Base-by-base conservation (phyloP, 805 yeast species). In the Metschnikowia kofuensis region DNA sequence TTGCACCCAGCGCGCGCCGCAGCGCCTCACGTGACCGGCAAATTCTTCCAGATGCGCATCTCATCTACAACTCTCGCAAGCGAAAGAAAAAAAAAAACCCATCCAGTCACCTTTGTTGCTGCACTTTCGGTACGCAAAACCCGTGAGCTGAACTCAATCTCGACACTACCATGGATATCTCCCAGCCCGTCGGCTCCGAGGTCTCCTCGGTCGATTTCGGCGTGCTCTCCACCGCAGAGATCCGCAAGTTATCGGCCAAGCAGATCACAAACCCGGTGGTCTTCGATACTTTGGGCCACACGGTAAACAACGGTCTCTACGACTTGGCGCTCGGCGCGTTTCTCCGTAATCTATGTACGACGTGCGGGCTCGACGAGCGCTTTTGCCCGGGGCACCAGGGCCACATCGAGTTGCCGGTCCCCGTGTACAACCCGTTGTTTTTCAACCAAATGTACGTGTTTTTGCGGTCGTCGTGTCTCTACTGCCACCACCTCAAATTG, bases 331-430 rank as follows among this genome's bases (percentile, higher is more conserved):
- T 94, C 37, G 99, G 99, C 56, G 98, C 99, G 0, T 94, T 90
- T 62, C 74, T 89, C 53, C 79, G 85, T 62, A 89, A 92, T 66
- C 76, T 87, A 43, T 90, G 99, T 80, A 79, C 94, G 21, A 92
- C 98, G 1, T 94, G 99, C 79, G 97, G 98, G 15, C 76, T 92
- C 53, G 96, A 91, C 65, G 97, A 92, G 58, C 83, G 86, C 63
- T 84, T 82, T 59, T 94, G 99, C 74, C 97, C 97, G 4, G 99
- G 99, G 41, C 99, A 94, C 68, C 89, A 90, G 68, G 99, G 99
- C 52, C 99, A 94, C 68, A 90, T 94, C 55, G 97, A 92, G 66
- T 78, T 94, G 55, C 99, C 99, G 6, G 85, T 90, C 38, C 96
- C 98, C 4, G 95, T 89, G 39, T 94, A 89, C 75, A 92, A 89